Base-by-base conservation (phyloP, 306 rosid species). In the Cucumis cinereus region DNA sequence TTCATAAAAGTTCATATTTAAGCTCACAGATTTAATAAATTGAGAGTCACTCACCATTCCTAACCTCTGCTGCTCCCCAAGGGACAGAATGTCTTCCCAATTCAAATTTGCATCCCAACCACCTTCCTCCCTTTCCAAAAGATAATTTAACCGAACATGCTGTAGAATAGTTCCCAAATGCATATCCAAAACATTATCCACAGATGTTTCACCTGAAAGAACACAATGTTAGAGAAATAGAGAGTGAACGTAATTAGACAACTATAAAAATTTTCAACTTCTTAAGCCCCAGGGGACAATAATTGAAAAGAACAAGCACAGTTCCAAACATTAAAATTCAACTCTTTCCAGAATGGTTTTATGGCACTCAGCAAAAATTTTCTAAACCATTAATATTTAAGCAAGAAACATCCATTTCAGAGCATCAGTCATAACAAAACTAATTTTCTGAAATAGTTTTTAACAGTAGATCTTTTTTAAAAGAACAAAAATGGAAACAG, bases 51-150 rank as follows among this genome's bases (percentile, higher is more conserved):
- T 77, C 81, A 94, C 99, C 99, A 94, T 94, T 85, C 99, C 99
- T 74, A 94, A 84, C 77, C 99, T 90, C 90, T 94, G 99, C 85
- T 94, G 99, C 84, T 94, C 99, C 41, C 99, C 99, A 59, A 94
- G 95, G 60, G 99, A 94, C 30, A 94, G 96, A 52, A 77, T 85
- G 81, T 94, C 97, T 81, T 94, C 97, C 99, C 99, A 94, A 66
- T 92, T 90, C 79, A 85, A 76, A 80, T 85, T 86, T 67, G 97
- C 95, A 82, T 94, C 96, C 99, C 97, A 94, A 61, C 99, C 93
- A 35, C 77, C 82, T 63, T 77, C 81, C 77, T 84, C 93, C 81
- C 99, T 92, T 80, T 89, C 97, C 88, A 94, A 82, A 75, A 94
- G 97, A 90, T 94, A 94, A 86, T 81, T 87, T 86, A 94, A 85